Conservation (phyloP, 2,329 filamentous ascomycete species). For the Penicillium carneum region DNA sequence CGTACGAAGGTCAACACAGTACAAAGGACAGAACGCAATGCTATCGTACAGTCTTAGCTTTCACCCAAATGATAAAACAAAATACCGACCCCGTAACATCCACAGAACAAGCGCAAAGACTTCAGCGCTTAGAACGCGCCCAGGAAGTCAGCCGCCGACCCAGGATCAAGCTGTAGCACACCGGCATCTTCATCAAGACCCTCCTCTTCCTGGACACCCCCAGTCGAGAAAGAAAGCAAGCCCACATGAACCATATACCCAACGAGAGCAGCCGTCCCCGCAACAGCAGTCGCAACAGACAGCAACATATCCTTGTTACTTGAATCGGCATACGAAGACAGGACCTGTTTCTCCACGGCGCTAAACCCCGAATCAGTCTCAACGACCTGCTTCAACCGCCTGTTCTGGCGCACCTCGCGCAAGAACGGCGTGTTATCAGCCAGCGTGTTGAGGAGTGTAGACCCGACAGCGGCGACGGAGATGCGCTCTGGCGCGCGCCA, state of each 20-base stretch:
- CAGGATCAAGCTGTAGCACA: constrained; percentile 14
- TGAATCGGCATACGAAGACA: constrained; percentile 36
- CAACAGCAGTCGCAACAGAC: constrained; percentile 47
- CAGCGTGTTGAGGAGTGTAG: constrained; percentile 45
- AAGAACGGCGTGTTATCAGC: constrained; percentile 50
- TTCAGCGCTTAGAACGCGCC: neutral
- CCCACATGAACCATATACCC: constrained; percentile 49
- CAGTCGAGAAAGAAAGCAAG: constrained; percentile 28
- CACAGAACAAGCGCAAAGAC: neutral
- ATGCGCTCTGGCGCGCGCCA: constrained; percentile 48
- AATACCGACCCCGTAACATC: neutral
- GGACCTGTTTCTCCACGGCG: constrained; percentile 33
- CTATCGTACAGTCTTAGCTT: constrained; percentile 23
- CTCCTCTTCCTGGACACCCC: constrained; percentile 6
- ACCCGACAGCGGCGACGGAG: constrained; percentile 43
- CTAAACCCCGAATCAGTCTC: constrained; percentile 39
- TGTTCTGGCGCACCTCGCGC: constrained; percentile 47
- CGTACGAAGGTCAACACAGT: neutral
- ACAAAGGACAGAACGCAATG: constrained; percentile 10
- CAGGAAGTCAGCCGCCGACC: constrained; percentile 31
- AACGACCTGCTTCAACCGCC: constrained; percentile 46
- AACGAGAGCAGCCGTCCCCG: constrained; percentile 45
- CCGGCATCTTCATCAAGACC: constrained; percentile 25
- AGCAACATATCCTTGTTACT: constrained; percentile 46
- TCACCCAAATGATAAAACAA: neutral